phyloP scores from a whole-genome alignment of 2,329 filamentous ascomycete species.

The Herpotrichia juniperi region DNA sequence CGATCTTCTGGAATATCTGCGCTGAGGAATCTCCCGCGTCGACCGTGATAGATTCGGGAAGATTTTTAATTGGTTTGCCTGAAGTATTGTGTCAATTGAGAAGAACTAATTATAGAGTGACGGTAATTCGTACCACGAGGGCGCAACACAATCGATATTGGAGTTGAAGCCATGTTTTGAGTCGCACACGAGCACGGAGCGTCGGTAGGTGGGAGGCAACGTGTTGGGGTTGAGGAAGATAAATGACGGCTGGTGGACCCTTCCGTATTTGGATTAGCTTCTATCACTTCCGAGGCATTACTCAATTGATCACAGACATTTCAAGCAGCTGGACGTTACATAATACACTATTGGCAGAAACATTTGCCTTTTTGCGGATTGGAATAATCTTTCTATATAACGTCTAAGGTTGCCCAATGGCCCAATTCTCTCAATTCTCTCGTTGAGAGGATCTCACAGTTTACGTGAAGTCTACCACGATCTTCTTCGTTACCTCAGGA shows the following conservation, averaged over 20 bases:
- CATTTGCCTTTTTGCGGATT: too few species aligned
- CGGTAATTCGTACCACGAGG: slow-evolving; percentile 46
- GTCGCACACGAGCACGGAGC: background rate
- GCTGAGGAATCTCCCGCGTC: slow-evolving; percentile 57
- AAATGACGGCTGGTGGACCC: background rate
- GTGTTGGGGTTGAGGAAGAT: background rate
- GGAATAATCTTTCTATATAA: too few species aligned
- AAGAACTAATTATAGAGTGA: background rate
- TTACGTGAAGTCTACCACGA: slow-evolving; percentile 68
- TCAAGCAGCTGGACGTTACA: too few species aligned
- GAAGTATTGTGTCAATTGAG: slow-evolving; percentile 4
- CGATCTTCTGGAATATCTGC: slow-evolving; percentile 64
- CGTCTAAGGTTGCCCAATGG: too few species aligned
- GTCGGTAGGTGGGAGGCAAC: background rate
- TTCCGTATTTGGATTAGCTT: too few species aligned
- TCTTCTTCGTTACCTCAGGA: slow-evolving; percentile 59
- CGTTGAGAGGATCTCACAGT: too few species aligned
- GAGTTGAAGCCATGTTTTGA: slow-evolving; percentile 50
- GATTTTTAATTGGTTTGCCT: slow-evolving; percentile 68
- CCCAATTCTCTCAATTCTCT: too few species aligned
- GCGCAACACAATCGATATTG: slow-evolving; percentile 52
- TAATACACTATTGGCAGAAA: too few species aligned
- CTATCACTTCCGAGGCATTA: too few species aligned
- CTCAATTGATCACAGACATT: too few species aligned
- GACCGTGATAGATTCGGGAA: slow-evolving; percentile 63